Percentiles rank a stretch among this genome's conserved stretches.
phyloP scores from a whole-genome alignment of 164 flowering plant genomes.

The Annona squamosa region DNA sequence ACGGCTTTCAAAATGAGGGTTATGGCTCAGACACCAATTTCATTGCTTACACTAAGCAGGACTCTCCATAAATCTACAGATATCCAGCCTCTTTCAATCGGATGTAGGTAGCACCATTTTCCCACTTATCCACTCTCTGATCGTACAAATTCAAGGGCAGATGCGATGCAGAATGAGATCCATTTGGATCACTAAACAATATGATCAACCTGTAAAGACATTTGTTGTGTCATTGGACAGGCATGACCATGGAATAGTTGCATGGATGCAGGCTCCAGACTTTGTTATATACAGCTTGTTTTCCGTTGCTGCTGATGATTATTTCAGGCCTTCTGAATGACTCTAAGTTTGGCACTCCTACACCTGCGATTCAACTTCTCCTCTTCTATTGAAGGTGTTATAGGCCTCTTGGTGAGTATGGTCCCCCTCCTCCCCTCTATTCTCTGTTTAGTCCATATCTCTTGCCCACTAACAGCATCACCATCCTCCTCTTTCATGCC shows the following conservation, averaged over 20 bases:
- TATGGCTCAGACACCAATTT: no score
- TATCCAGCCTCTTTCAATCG: no score
- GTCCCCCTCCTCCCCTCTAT: slow-evolving; percentile 49
- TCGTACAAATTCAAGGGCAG: no score
- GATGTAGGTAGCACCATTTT: no score
- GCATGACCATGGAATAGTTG: background rate
- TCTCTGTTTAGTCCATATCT: slow-evolving; percentile 63
- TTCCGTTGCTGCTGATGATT: background rate
- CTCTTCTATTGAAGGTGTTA: slow-evolving; percentile 81
- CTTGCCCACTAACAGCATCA: slow-evolving; percentile 17
- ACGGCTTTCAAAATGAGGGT: no score
- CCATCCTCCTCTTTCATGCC: background rate
- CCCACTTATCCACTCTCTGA: no score
- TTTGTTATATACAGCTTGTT: background rate
- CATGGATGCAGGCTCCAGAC: background rate
- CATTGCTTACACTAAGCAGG: no score
- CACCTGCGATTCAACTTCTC: slow-evolving; percentile 59
- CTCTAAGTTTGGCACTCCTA: slow-evolving; percentile 95
- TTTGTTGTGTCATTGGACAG: background rate
- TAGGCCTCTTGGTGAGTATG: slow-evolving; percentile 85
- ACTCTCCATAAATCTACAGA: no score
- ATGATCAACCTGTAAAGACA: background rate
- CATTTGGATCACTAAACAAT: background rate
- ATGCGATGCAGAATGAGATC: no score
- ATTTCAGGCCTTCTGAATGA: slow-evolving; percentile 52